Evolutionary conservation across 495 filamentous ascomycete species (phyloP).

Genomic region (Aspergillus ellipticus): DNA sequence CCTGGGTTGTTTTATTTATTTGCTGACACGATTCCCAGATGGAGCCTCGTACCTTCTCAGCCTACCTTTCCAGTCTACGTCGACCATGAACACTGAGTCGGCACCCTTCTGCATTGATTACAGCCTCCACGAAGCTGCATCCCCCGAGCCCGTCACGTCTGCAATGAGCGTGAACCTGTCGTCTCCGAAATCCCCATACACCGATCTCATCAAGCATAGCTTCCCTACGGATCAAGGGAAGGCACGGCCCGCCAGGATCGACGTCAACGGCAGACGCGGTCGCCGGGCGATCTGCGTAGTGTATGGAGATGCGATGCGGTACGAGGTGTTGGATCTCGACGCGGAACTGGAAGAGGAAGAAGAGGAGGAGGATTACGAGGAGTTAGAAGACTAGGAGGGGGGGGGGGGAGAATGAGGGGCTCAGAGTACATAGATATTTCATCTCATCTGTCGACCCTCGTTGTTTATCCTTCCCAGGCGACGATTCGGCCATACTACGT

Average conservation of each 20-base stretch:
- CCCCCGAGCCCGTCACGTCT: constrained; percentile 15
- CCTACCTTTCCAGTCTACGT: constrained; percentile 30
- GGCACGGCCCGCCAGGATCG: constrained; percentile 42
- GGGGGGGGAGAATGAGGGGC: no score
- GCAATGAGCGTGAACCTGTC: constrained; percentile 24
- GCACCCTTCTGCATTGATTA: constrained; percentile 11
- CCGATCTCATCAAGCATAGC: constrained; percentile 26
- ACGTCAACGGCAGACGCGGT: constrained; percentile 52
- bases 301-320: constrained; percentile 51
- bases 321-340: constrained; percentile 58
- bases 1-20: constrained; percentile 11
- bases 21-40: constrained; percentile 16
- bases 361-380: constrained; percentile 26
- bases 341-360: constrained; percentile 32
- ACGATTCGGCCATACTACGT: background rate
- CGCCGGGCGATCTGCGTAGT: constrained; percentile 54
- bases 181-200: constrained; percentile 11
- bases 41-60: constrained; percentile 35
- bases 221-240: constrained; percentile 36
- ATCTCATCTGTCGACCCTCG: background rate
- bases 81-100: background rate
- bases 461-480: background rate
- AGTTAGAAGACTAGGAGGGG: constrained; percentile 5
- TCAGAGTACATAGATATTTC: background rate
- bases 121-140: constrained; percentile 13